Evolutionary conservation across 2,329 filamentous ascomycete genomes (phyloP), one percentile per base, ranked within the genome.

Genomic region (Chaetomiaceae sp.): DNA sequence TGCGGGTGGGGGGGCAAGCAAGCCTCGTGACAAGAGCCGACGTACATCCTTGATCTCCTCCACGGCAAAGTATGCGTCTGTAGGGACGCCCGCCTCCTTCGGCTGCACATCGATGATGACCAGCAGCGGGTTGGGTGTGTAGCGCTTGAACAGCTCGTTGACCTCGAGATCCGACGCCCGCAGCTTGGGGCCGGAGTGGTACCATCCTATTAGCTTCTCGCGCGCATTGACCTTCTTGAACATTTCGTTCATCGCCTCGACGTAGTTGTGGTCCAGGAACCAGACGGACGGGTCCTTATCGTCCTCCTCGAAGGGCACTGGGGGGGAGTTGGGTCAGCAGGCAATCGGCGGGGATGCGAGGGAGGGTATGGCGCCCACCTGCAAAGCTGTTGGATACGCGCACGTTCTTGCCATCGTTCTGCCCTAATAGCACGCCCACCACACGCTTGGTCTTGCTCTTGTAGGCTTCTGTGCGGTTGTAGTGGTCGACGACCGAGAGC

Each of bases 161-260:
- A 99, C 96, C 75, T 97, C 89, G 60, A 99, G 76, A 77, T 99
- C 93, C 40, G 93, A 96, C 50, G 91, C 92, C 67, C 93, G 85
- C 65, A 99, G 79, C 78, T 97, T 99, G 34, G 93, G 93, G 37
- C 93, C 93, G 17, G 93, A 95, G 73, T 99, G 93, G 72, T 99
- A 99, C 93, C 93, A 99, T 66, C 93, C 93, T 79, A 99, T 95
- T 69, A 99, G 81, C 83, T 97, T 97, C 76, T 99, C 93, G 58
- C 89, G 80, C 55, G 93, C 93, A 75, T 99, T 99, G 78, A 99
- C 91, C 76, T 97, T 97, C 79, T 99, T 99, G 81, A 99, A 99
- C 93, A 99, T 99, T 72, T 97, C 93, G 74, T 93, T 95, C 93
- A 99, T 99, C 62, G 86, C 89, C 73, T 99, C 93, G 70, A 99